Base-by-base conservation (phyloP, 345 rosid species). In the Erysimum cheiranthoides region DNA sequence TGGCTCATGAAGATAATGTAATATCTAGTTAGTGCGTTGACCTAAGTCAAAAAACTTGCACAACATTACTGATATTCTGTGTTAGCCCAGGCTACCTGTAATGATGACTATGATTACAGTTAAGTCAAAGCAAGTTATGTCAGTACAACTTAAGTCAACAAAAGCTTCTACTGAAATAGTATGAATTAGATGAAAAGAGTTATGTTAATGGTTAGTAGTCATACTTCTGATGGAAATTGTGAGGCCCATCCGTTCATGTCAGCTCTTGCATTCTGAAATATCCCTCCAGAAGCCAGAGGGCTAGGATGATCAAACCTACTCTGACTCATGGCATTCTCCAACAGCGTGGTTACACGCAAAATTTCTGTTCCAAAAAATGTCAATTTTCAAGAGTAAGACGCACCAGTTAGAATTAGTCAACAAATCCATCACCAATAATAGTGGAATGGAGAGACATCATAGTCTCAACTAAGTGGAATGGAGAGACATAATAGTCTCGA, bases 261-360 rank as follows among this genome's bases (percentile, higher is more conserved):
- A 28, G 86, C 93, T 88, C 94, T 93, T 90, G 91, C 91, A 83
- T 95, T 92, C 82, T 96, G 92, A 83, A 88, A 90, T 65, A 89
- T 85, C 82, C 99, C 97, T 89, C 97, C 93, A 65, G 96, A 86
- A 83, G 91, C 74, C 85, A 90, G 83, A 86, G 95, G 93, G 88
- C 96, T 90, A 86, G 89, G 96, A 84, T 90, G 96, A 81, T 92
- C 98, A 89, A 94, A 87, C 87, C 92, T 96, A 90, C 87, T 94
- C 91, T 89, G 97, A 86, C 97, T 93, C 88, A 94, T 82, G 14
- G 98, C 98, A 90, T 92, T 92, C 97, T 86, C 96, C 97, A 94
- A 92, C 85, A 92, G 94, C 71, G 99, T 85, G 76, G 98, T 92
- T 89, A 95, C 97, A 90, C 93, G 95, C 95, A 87, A 79, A 76